Percentiles rank a stretch among this genome's conserved stretches.
phyloP scores from a whole-genome alignment of 148 eudicot genomes.

The Fagopyrum esculentum region DNA sequence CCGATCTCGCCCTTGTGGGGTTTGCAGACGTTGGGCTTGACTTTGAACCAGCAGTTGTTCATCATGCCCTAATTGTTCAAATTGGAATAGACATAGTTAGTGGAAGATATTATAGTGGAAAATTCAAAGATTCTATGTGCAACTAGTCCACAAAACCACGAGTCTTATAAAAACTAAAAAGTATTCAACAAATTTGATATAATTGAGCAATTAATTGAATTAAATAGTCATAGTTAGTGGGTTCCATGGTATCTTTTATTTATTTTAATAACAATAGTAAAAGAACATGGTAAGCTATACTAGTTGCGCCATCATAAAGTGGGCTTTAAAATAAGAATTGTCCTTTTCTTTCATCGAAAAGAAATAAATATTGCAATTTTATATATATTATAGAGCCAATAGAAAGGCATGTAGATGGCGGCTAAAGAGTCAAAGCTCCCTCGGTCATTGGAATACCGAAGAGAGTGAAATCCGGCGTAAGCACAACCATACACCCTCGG shows the following conservation, averaged over 20 bases:
- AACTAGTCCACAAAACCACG: too few species aligned
- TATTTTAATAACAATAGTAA: neutral
- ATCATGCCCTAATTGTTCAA: conserved; percentile 69
- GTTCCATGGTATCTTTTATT: neutral
- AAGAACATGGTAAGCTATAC: neutral
- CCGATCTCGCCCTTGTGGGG: conserved; percentile 81
- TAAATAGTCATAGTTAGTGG: neutral
- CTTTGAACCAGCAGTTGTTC: conserved; percentile 98
- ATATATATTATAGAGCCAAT: neutral
- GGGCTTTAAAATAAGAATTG: neutral
- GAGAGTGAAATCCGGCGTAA: neutral
- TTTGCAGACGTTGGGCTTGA: conserved; percentile 76
- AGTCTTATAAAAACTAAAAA: too few species aligned
- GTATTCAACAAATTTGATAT: neutral
- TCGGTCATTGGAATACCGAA: conserved; percentile 2
- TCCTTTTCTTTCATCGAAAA: neutral
- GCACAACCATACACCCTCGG: neutral
- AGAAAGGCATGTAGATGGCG: neutral
- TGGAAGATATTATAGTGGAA: neutral
- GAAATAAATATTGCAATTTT: neutral
- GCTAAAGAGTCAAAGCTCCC: conserved; percentile 2
- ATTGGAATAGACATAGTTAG: neutral
- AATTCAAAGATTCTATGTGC: too few species aligned
- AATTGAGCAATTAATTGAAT: neutral
- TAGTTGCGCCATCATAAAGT: neutral